Evolutionary conservation across 176 grass and related monocot genomes (phyloP).

Genomic region (Raddia distichophylla): DNA sequence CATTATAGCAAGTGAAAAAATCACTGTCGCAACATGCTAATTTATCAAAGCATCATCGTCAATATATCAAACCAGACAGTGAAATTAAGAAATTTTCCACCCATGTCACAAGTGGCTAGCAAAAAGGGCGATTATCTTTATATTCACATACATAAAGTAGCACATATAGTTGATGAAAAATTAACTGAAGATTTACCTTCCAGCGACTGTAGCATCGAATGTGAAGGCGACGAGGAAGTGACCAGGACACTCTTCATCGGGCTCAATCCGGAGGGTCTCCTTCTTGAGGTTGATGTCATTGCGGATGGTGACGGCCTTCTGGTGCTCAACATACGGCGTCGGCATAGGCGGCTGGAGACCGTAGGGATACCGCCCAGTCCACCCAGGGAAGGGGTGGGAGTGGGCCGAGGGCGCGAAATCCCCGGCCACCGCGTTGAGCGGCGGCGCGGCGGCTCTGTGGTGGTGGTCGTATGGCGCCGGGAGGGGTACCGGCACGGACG

Average conservation of each 20-base stretch:
- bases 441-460: slow-evolving; percentile 47
- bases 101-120: neutral
- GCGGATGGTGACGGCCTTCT: slow-evolving; percentile 89
- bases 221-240: slow-evolving; percentile 82
- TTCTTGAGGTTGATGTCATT: slow-evolving; percentile 98
- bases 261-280: slow-evolving; percentile 90
- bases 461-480: slow-evolving; percentile 82
- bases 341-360: slow-evolving; percentile 54
- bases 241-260: slow-evolving; percentile 59
- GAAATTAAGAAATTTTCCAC: neutral
- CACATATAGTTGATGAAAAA: slow-evolving; percentile 1
- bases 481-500: slow-evolving; percentile 63
- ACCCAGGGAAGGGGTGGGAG: slow-evolving; percentile 57
- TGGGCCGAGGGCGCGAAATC: slow-evolving; percentile 49
- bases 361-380: slow-evolving; percentile 62
- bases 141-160: neutral
- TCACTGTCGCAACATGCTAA: slow-evolving; percentile 13
- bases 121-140: neutral
- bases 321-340: slow-evolving; percentile 85
- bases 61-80: slow-evolving; percentile 17
- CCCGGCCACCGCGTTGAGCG: slow-evolving; percentile 30
- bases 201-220: slow-evolving; percentile 83
- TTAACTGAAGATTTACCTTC: slow-evolving; percentile 59
- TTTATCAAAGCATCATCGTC: slow-evolving; percentile 40
- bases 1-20: slow-evolving; percentile 2